A percentile compares a stretch with the other conserved stretches of the same genome.
These are phyloP conservation scores for Fusarium nodosum DNA, from an alignment of 2,329 filamentous ascomycete genomes.

Conservation along the genomic window DNA sequence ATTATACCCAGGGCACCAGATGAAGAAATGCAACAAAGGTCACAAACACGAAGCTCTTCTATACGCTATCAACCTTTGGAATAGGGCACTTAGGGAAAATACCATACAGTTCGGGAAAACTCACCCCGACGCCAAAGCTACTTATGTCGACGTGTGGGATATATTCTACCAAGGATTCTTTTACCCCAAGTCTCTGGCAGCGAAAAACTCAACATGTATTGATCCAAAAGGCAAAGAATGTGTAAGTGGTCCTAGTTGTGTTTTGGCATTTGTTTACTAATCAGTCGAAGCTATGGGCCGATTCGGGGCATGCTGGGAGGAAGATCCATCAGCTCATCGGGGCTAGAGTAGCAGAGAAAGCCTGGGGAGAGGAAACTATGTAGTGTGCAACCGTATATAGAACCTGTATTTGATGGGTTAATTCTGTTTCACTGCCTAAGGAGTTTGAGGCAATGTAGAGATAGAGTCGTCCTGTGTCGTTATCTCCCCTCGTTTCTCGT, in stretches of 20 bases:
- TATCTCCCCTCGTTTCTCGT: too few species aligned
- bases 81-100: neutral
- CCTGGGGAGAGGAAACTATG: neutral
- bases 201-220: neutral
- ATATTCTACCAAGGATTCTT: conserved; percentile 14
- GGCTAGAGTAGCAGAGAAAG: conserved; percentile 3
- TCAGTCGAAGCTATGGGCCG: neutral
- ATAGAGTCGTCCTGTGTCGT: too few species aligned
- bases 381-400: too few species aligned
- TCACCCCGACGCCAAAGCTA: neutral
- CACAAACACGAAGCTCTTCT: neutral
- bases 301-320: neutral
- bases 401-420: too few species aligned
- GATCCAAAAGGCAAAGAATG: neutral
- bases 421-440: too few species aligned
- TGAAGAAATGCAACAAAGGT: neutral
- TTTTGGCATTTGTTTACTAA: neutral
- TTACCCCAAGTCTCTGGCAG: neutral
- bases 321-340: conserved; percentile 6
- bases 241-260: neutral
- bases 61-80: neutral
- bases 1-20: neutral
- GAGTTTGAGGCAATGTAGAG: too few species aligned
- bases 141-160: conserved; percentile 4
- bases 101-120: neutral